These are phyloP conservation scores for Globisporangium acanthophoron DNA, from an alignment of 352 stramenopile species.

Conservation along the genomic window DNA sequence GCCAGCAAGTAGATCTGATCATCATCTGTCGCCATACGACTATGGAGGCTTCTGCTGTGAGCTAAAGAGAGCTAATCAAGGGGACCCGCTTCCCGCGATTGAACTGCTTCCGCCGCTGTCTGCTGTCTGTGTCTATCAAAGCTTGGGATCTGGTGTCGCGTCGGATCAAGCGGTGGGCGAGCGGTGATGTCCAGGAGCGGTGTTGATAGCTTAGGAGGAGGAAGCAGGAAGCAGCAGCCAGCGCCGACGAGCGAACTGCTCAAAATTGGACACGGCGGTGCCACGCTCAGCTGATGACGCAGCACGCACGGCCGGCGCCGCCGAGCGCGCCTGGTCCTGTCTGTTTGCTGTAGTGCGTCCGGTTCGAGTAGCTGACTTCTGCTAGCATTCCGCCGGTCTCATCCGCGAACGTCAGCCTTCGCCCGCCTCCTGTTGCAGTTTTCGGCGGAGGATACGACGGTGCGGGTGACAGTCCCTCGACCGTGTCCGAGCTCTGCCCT, in stretches of 20 bases:
- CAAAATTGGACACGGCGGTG: not conserved
- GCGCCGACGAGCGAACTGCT: not conserved
- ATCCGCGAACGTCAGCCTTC: slow-evolving; percentile 59
- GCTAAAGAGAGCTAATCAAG: slow-evolving; percentile 17
- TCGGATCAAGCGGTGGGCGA: not conserved
- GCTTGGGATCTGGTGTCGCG: not conserved
- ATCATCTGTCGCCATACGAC: slow-evolving; percentile 14
- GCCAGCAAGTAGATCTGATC: slow-evolving; percentile 88
- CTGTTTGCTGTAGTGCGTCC: slow-evolving; percentile 81
- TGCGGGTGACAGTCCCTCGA: not conserved
- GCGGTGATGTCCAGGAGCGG: not conserved
- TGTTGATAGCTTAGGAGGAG: not conserved
- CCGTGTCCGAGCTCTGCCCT: not conserved
- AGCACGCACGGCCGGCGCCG: slow-evolving; percentile 28
- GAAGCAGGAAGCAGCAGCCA: not conserved
- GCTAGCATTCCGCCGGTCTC: slow-evolving; percentile 47
- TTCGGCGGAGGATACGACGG: not conserved
- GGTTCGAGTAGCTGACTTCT: slow-evolving; percentile 66
- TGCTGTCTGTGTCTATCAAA: not conserved
- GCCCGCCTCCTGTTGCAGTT: slow-evolving; percentile 4
- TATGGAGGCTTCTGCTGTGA: slow-evolving; percentile 20
- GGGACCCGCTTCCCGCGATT: slow-evolving; percentile 1
- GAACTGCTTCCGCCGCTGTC: not conserved
- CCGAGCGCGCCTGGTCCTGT: slow-evolving; percentile 23
- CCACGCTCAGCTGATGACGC: slow-evolving; percentile 31